Evolutionary conservation across 129 eudicot species (phyloP).

Genomic region (Dittrichia graveolens): DNA sequence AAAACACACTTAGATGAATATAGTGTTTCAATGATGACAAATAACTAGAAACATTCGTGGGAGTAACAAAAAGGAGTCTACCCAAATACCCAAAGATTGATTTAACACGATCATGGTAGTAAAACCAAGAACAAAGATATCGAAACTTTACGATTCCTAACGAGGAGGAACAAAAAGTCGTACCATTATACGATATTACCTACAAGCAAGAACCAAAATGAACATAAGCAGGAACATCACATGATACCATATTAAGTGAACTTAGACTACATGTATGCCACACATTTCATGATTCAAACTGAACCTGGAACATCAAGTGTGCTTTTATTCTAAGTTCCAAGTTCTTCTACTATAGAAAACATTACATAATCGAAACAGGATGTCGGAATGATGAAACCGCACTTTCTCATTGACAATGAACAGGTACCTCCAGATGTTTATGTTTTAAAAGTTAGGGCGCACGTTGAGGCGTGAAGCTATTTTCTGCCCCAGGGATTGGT

Average conservation of each 20-base stretch:
- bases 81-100: too few species aligned
- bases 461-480: conserved; percentile 71
- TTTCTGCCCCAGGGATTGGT: conserved; percentile 69
- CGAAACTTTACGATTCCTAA: too few species aligned
- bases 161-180: too few species aligned
- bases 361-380: not conserved
- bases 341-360: not conserved
- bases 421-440: not conserved
- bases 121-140: too few species aligned
- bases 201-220: not conserved
- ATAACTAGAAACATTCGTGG: too few species aligned
- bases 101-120: too few species aligned
- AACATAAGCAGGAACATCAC: conserved; percentile 10
- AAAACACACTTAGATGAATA: too few species aligned
- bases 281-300: not conserved
- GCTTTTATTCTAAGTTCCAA: conserved; percentile 15
- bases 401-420: not conserved
- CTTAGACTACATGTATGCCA: not conserved
- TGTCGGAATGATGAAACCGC: too few species aligned
- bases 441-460: conserved; percentile 54
- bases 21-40: too few species aligned
- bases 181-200: too few species aligned
- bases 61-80: too few species aligned
- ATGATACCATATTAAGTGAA: too few species aligned
- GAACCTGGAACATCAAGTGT: not conserved